These are phyloP conservation scores for Oryza punctata DNA, from an alignment of 176 grass and related monocot genomes.

Conservation along the genomic window DNA sequence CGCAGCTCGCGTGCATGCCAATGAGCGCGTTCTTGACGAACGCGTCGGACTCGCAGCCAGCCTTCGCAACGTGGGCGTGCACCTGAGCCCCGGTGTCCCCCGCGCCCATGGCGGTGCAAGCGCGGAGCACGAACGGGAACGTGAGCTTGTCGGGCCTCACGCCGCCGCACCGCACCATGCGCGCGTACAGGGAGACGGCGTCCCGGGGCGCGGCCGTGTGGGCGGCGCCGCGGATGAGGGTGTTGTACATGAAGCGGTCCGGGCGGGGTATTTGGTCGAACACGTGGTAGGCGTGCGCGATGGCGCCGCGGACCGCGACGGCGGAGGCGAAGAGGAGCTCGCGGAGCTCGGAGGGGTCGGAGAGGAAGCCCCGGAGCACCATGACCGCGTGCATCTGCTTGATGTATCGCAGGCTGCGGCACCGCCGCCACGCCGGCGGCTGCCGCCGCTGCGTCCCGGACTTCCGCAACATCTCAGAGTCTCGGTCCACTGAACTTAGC, in stretches of 20 bases:
- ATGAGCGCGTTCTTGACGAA: slow-evolving; percentile 89
- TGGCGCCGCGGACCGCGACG: slow-evolving; percentile 52
- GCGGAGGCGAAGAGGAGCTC: slow-evolving; percentile 67
- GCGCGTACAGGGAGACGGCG: slow-evolving; percentile 59
- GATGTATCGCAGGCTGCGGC: slow-evolving; percentile 69
- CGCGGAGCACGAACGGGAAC: slow-evolving; percentile 84
- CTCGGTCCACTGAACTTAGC: neutral
- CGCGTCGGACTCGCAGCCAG: slow-evolving; percentile 53
- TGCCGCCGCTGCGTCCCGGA: slow-evolving; percentile 55
- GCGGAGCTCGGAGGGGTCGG: slow-evolving; percentile 61
- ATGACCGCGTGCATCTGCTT: slow-evolving; percentile 77
- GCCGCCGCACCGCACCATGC: slow-evolving; percentile 46
- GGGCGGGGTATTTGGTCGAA: slow-evolving; percentile 76
- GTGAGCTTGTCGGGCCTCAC: slow-evolving; percentile 70
- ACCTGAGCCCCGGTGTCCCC: slow-evolving; percentile 60
- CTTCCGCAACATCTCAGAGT: slow-evolving; percentile 69
- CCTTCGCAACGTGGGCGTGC: slow-evolving; percentile 55
- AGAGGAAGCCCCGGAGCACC: slow-evolving; percentile 71
- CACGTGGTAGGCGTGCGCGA: slow-evolving; percentile 65
- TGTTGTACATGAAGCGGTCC: slow-evolving; percentile 92
- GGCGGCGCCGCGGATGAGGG: slow-evolving; percentile 73
- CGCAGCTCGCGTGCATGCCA: slow-evolving; percentile 75
- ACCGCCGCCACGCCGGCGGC: slow-evolving; percentile 62
- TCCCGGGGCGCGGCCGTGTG: slow-evolving; percentile 52
- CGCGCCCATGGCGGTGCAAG: slow-evolving; percentile 66